phyloP scores from a whole-genome alignment of 2,329 filamentous ascomycete species.

The Aspergillus sp. region DNA sequence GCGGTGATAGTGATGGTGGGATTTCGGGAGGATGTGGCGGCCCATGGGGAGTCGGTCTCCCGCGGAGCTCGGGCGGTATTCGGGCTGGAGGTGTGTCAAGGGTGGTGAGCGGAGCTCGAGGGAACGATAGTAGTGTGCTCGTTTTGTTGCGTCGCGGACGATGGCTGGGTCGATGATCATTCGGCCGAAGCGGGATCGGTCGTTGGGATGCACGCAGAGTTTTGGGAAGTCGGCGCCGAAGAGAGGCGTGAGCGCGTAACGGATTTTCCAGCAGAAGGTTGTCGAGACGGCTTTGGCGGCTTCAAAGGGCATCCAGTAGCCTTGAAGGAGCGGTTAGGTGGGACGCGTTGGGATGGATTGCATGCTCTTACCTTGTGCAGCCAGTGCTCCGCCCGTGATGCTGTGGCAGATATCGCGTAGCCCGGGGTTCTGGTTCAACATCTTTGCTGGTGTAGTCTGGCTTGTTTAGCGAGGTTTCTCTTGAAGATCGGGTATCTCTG shows the following conservation, averaged over 20 bases:
- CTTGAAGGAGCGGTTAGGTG: conserved; percentile 51
- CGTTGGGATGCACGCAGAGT: conserved; percentile 68
- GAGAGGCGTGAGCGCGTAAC: conserved; percentile 83
- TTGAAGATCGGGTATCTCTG: not conserved
- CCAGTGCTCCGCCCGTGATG: conserved; percentile 89
- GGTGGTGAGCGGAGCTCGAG: conserved; percentile 30
- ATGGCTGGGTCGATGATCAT: conserved; percentile 68
- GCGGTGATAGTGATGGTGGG: conserved; percentile 21
- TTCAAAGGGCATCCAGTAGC: conserved; percentile 94
- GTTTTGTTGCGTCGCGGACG: conserved; percentile 55
- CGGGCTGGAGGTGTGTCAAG: conserved; percentile 1
- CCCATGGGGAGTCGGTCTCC: conserved; percentile 8
- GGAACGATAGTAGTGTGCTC: conserved; percentile 37
- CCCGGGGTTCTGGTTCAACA: conserved; percentile 76
- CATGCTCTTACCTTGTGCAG: conserved; percentile 74
- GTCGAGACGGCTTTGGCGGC: conserved; percentile 86
- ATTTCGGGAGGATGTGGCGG: conserved; percentile 30
- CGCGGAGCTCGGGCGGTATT: conserved; percentile 20
- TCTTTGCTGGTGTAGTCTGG: conserved; percentile 86
- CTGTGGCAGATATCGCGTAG: conserved; percentile 89
- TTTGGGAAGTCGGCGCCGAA: conserved; percentile 83
- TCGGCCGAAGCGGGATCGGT: conserved; percentile 62
- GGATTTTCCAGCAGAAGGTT: conserved; percentile 86
- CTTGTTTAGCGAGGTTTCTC: not conserved
- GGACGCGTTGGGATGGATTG: not conserved